Conservation (phyloP, 2,329 filamentous ascomycete species). For the Grosmannia huntii region DNA sequence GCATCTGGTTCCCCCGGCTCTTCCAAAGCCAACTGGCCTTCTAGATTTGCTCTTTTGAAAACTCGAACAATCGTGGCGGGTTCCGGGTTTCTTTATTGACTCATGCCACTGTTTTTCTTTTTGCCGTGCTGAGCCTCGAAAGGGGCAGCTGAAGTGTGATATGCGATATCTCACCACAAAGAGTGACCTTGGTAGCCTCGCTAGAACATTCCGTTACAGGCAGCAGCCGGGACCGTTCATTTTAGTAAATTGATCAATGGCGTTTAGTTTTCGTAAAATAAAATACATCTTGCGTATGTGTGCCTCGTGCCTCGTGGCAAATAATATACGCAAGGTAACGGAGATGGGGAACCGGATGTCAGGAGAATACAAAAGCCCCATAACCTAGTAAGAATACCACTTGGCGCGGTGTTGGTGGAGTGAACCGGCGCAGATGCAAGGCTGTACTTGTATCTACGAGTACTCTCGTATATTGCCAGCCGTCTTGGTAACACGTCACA, state of each 20-base stretch:
- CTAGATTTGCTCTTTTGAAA: neutral
- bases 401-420: neutral
- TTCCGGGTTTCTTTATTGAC: neutral
- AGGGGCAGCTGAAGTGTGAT: neutral
- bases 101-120: neutral
- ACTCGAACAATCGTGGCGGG: neutral
- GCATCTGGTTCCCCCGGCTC: no score
- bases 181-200: neutral
- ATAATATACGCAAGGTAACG: neutral
- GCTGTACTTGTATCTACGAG: neutral
- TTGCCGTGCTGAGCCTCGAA: neutral
- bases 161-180: neutral
- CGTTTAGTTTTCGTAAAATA: neutral
- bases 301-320: neutral
- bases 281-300: neutral
- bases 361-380: neutral
- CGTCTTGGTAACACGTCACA: no score
- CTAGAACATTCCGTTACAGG: neutral
- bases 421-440: neutral
- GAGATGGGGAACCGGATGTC: no score
- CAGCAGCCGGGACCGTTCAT: neutral
- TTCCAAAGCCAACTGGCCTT: neutral
- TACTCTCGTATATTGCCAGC: neutral
- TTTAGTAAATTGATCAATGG: neutral
- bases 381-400: no score